Evolutionary conservation across 2,329 filamentous ascomycete genomes (phyloP), one percentile per base, ranked within the genome.

Genomic region (Cytospora piceae): DNA sequence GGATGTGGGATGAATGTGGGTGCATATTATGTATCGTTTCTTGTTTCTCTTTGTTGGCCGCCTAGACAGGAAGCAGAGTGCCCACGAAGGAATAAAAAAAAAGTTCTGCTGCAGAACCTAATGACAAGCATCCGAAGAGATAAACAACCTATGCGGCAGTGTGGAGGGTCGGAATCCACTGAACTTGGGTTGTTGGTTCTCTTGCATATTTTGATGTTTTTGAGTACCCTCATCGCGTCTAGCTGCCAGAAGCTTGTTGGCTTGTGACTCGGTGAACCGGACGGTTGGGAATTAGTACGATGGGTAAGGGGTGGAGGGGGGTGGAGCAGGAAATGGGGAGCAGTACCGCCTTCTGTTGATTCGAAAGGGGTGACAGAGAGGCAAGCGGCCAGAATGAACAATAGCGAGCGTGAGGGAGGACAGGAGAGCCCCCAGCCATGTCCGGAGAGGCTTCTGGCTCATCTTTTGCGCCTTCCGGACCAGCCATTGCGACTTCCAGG

Each of bases 31-130:
- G 60, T 37, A 37, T 42, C 39, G 15, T 42, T 17, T 20, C 39
- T 34, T 34, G 8, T 34, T 34, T 14, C 12, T 34, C 32, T 7
- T n/a, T 39, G 53, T 63, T 63, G 60, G 60, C 57, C 14, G 60
- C 53, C 56, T 14, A 29, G 49, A 31, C 2, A 42, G 60, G 39
- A 27, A n/a, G 7, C n/a, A 22, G n/a, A 22, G 9, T 15, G 4
- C 24, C 14, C n/a, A 57, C 29, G 15, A 37, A 39, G n/a, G 17
- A 20, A 63, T 34, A n/a, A n/a, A n/a, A n/a, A n/a, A n/a, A n/a
- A n/a, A n/a, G 60, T 24, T 51, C 39, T 31, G 39, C 12, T 37
- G 60, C 39, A 57, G 39, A 27, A 32, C 39, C 60, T 51, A 39
- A 51, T 15, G 37, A 20, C 6, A 12, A 51, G 53, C 39, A 34